Conservation (phyloP, 2,329 filamentous ascomycete species). For the Epichloe amarillans region DNA sequence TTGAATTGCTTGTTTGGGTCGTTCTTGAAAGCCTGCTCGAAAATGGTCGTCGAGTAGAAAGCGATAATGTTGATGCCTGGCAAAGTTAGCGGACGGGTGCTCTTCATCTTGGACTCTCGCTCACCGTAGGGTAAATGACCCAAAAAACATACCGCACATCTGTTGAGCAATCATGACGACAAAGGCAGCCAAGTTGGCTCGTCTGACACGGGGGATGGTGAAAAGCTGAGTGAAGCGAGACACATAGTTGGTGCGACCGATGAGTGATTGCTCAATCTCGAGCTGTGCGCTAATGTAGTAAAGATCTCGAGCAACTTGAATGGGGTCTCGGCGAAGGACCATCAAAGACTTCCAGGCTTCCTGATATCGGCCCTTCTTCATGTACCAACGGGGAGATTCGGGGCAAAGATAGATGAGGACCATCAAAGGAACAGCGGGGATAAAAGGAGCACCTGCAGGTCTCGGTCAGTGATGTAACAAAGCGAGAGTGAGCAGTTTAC, state of each 20-base stretch:
- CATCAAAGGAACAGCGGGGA: conserved; percentile 40
- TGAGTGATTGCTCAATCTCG: conserved; percentile 25
- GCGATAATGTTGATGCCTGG: conserved; percentile 53
- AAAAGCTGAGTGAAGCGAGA: conserved; percentile 47
- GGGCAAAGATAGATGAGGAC: conserved; percentile 47
- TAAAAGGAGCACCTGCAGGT: conserved; percentile 36
- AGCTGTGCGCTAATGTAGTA: conserved; percentile 38
- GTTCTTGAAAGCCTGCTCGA: conserved; percentile 40
- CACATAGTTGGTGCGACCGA: conserved; percentile 26
- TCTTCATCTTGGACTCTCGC: too few relatives aligned
- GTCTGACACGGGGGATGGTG: conserved; percentile 49
- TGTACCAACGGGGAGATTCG: conserved; percentile 49
- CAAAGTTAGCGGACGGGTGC: neutral
- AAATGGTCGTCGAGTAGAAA: conserved; percentile 57
- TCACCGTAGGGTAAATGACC: neutral
- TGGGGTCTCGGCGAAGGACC: conserved; percentile 35
- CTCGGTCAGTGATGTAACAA: neutral
- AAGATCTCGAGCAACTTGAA: conserved; percentile 46
- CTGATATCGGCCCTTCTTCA: conserved; percentile 48
- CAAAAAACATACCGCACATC: conserved; percentile 37
- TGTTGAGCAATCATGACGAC: conserved; percentile 71
- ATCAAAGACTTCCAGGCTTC: conserved; percentile 45
- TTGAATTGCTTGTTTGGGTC: conserved; percentile 24
- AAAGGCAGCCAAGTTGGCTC: conserved; percentile 63
- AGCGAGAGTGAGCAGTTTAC: neutral